phyloP scores from a whole-genome alignment of 129 eudicot genomes.

The Centella asiatica region DNA sequence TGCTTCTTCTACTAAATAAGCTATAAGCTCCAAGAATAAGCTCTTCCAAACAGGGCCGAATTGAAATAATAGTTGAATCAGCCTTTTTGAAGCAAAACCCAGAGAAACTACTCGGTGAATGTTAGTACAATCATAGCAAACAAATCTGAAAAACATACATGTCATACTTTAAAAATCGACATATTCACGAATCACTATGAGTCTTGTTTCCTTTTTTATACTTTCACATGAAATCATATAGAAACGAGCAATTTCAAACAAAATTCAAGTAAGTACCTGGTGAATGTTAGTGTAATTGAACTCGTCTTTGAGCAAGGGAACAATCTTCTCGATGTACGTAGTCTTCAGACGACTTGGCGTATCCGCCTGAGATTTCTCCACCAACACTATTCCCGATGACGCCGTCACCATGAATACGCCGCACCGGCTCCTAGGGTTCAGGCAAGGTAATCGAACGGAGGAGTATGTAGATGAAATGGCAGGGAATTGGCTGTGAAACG shows the following conservation, averaged over 20 bases:
- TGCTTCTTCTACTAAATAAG: too few species aligned
- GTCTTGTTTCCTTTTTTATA: too few species aligned
- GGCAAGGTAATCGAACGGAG: slow-evolving; percentile 18
- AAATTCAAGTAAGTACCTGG: slow-evolving; percentile 39
- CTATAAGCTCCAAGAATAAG: too few species aligned
- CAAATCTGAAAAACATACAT: too few species aligned
- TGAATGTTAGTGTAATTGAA: slow-evolving; percentile 71
- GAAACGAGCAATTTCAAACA: not conserved
- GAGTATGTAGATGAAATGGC: slow-evolving; percentile 21
- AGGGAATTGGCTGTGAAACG: slow-evolving; percentile 46
- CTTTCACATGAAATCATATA: not conserved
- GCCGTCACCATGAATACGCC: slow-evolving; percentile 47
- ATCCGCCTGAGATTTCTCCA: slow-evolving; percentile 73
- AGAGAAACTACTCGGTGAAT: too few species aligned
- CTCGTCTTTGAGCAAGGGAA: slow-evolving; percentile 77
- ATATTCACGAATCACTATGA: not conserved
- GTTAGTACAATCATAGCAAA: too few species aligned
- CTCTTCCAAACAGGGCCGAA: too few species aligned
- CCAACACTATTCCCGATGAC: slow-evolving; percentile 41
- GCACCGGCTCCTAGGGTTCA: slow-evolving; percentile 18
- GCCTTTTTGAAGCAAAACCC: too few species aligned
- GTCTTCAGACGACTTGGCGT: slow-evolving; percentile 60
- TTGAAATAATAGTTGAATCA: too few species aligned
- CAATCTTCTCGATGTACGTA: slow-evolving; percentile 57
- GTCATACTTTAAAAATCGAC: too few species aligned